A percentile compares a stretch with the other conserved stretches of the same genome.
Conservation (phyloP, 805 yeast genomes). For the Brettanomyces bruxellensis region DNA sequence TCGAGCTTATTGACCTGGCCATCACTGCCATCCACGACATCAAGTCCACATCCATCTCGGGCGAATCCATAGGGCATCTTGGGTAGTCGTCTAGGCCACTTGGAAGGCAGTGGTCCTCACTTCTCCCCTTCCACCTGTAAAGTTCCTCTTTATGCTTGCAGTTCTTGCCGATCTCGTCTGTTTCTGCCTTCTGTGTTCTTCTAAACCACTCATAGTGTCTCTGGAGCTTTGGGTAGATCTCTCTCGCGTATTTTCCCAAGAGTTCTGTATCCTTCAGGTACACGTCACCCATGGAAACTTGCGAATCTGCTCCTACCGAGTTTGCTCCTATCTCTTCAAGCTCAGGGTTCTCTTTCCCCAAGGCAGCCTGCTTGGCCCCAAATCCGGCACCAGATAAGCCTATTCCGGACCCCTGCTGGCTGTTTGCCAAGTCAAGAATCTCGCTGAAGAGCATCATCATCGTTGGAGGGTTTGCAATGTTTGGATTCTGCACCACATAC, state of each 20-base stretch:
- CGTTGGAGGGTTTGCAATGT: conserved; percentile 94
- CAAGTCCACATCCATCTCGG: conserved; percentile 85
- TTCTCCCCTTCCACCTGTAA: conserved; percentile 91
- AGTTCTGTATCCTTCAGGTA: conserved; percentile 53
- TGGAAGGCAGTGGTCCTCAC: conserved; percentile 76
- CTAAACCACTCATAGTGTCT: conserved; percentile 82
- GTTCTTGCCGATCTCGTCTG: conserved; percentile 60
- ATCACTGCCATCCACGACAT: conserved; percentile 90
- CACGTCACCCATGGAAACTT: conserved; percentile 33
- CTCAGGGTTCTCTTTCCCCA: conserved; percentile 3
- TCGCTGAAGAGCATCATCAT: conserved; percentile 64
- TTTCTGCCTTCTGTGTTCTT: conserved; percentile 66
- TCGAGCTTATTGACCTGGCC: conserved; percentile 70
- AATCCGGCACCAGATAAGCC: neutral
- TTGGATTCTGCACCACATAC: conserved; percentile 79
- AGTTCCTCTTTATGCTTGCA: conserved; percentile 47
- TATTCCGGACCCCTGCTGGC: neutral
- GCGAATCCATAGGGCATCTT: conserved; percentile 70
- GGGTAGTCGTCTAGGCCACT: conserved; percentile 97
- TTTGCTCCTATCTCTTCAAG: conserved; percentile 11
- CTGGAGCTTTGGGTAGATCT: conserved; percentile 68
- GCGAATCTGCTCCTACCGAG: conserved; percentile 10
- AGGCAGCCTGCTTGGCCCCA: too few species aligned
- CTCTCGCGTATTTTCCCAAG: conserved; percentile 45
- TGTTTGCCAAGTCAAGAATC: conserved; percentile 38